Conservation (phyloP, 2,329 filamentous ascomycete genomes). For the Colletotrichum falcatum region DNA sequence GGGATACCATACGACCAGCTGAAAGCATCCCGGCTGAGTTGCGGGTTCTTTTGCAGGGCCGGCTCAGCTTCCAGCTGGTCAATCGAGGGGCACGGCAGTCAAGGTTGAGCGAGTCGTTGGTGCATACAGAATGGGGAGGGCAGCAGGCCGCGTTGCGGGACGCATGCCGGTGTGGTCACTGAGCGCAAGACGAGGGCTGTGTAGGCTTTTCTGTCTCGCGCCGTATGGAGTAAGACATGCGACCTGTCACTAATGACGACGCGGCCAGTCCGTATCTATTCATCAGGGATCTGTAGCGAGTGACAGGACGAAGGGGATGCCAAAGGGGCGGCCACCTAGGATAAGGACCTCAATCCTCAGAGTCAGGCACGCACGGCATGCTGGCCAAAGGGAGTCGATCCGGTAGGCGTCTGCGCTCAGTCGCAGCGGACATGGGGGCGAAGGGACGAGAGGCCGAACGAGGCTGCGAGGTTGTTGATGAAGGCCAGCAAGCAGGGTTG, state of each 20-base stretch:
- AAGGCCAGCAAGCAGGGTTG: neutral
- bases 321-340: neutral
- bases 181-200: constrained; percentile 15
- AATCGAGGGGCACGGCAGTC: constrained; percentile 16
- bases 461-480: neutral
- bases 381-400: neutral
- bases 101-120: constrained; percentile 2
- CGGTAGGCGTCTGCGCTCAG: neutral
- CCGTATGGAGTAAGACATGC: constrained; percentile 13
- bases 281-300: constrained; percentile 12
- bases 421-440: neutral
- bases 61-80: neutral
- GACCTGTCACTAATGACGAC: constrained; percentile 31
- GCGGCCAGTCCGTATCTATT: neutral
- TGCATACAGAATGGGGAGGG: neutral
- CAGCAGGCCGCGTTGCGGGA: constrained; percentile 9
- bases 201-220: constrained; percentile 21
- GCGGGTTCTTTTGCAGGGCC: constrained; percentile 6
- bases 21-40: constrained; percentile 10
- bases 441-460: neutral
- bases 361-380: neutral
- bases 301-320: neutral
- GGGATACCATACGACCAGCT: constrained; percentile 11
- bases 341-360: neutral
- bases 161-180: constrained; percentile 8